Evolutionary conservation across 179 eudicot species (phyloP), one percentile per base, ranked within the genome.

Genomic region (Spinacia oleracea): DNA sequence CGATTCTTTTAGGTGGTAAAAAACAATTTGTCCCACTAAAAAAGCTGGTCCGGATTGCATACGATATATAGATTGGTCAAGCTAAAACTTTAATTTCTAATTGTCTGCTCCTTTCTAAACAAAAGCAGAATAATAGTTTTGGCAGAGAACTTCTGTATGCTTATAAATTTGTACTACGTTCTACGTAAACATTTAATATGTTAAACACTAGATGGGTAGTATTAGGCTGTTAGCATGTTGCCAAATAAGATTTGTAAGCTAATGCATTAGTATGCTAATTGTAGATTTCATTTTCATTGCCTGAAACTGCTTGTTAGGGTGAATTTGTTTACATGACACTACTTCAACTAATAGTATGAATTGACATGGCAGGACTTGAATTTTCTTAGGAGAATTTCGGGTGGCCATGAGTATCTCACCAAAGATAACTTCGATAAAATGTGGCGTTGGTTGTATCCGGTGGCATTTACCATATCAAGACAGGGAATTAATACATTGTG

Each of bases 391-490:
- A 90, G 85, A 82, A 84, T 87, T 58, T 84, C 90, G 59, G 92
- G 97, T 75, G 90, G 91, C 70, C 85, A 81, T 25, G 94, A 87
- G 46, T 79, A 86, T 67, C 83, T 95, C 81, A 78, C 87, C 63
- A 90, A 75, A 50, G 98, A 91, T 51, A 82, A 87, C 77, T 95
- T 95, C 68, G 96, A 93, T 74, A 90, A 84, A 84, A 82, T 95
- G 88, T 95, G 98, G 98, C 85, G 84, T 75, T 95, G 98, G 98
- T 87, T 95, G 53, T 95, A 86, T 79, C 98, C 98, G 1, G 91
- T 95, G 42, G 98, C 98, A 79, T 86, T 75, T 68, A 85, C 90
- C 46, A 77, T 95, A 82, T 91, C 98, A 48, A 90, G 86, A 79
- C 70, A 76, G 14, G 85, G 85, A 77, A 78, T 93, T 63, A 91